Evolutionary conservation across 208 protist species (phyloP), one percentile per base, ranked within the genome.

Genomic region (Acanthamoeba lugdunensis): DNA sequence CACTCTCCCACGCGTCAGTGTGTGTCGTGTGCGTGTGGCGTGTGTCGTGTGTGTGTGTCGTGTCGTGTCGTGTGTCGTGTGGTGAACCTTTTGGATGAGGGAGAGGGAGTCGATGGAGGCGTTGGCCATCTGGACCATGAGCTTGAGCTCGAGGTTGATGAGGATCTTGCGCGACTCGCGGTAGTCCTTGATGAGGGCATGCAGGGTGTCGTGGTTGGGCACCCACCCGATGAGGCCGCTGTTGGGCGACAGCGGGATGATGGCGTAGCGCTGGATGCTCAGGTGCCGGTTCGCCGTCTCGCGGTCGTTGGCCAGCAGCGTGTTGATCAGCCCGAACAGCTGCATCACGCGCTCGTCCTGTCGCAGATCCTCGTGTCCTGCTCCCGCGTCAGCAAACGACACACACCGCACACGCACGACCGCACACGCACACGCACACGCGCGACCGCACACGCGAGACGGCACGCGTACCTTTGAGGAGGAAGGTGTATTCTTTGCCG

Each of bases 281-380:
- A 99, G 95, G 54, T 98, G 98, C 4, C 93, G 54, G 67, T 95
- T 96, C 4, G 96, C 96, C 14, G 97, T 96, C 37, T 97, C 97
- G 73, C 97, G 97, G 94, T 99, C 98, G 23, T 95, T 96, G 23
- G 95, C 93, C 25, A 99, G 98, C 48, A 99, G 98, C 33, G 98
- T 99, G 97, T 99, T 99, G 28, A 99, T 98, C 11, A 99, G 97
- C 4, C 98, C 98, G 95, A 99, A 99, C 92, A 99, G 98, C 97
- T 99, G 99, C 99, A 99, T 99, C 23, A 99, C 99, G 54, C 99
- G 97, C 97, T 99, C 99, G 96, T 99, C 99, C 97, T 99, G 98
- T 13, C 99, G 93, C 90, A 98, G 89, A 92, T 98, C 97, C 95
- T 97, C 96, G 90, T 97, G 96, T 8, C 96, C 95, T 93, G 30